phyloP scores from a whole-genome alignment of 2,329 filamentous ascomycete genomes.

The Amesomyces nigricolor region DNA sequence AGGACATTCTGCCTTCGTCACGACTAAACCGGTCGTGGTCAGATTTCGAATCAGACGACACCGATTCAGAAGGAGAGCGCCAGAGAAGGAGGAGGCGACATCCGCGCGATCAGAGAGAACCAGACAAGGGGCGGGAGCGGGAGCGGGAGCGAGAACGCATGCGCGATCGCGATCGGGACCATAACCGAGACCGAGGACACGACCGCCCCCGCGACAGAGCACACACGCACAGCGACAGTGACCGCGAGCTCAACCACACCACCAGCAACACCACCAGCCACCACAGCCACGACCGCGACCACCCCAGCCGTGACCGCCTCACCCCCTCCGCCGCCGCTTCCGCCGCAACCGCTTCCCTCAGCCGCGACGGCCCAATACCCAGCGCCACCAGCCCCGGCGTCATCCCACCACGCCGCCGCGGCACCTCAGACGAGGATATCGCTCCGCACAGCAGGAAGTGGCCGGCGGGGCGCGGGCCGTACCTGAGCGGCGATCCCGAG shows the following conservation, averaged over 20 bases:
- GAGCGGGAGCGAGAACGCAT: slow-evolving; percentile 36
- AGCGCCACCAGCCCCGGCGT: slow-evolving; percentile 11
- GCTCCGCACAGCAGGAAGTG: neutral
- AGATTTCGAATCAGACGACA: slow-evolving; percentile 36
- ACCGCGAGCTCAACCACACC: slow-evolving; percentile 19
- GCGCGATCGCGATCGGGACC: slow-evolving; percentile 28
- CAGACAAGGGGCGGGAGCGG: slow-evolving; percentile 32
- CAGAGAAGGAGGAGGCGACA: slow-evolving; percentile 12
- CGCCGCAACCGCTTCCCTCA: slow-evolving; percentile 14
- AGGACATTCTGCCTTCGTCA: slow-evolving; percentile 38
- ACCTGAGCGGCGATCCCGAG: neutral
- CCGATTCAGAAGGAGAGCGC: slow-evolving; percentile 23
- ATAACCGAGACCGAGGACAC: slow-evolving; percentile 19
- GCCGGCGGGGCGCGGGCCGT: neutral
- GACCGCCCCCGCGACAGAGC: slow-evolving; percentile 29
- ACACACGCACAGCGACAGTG: neutral
- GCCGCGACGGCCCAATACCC: slow-evolving; percentile 20
- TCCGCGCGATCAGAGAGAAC: slow-evolving; percentile 33
- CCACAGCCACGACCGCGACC: slow-evolving; percentile 10
- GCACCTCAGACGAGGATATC: slow-evolving; percentile 30
- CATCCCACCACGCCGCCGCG: slow-evolving; percentile 33
- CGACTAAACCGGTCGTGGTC: slow-evolving; percentile 40
- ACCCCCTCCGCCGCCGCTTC: slow-evolving; percentile 6
- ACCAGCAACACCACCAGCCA: slow-evolving; percentile 3
- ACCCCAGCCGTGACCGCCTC: neutral